Evolutionary conservation across 1,139 yeast genomes (phyloP).

Genomic region (Pichia sp.): DNA sequence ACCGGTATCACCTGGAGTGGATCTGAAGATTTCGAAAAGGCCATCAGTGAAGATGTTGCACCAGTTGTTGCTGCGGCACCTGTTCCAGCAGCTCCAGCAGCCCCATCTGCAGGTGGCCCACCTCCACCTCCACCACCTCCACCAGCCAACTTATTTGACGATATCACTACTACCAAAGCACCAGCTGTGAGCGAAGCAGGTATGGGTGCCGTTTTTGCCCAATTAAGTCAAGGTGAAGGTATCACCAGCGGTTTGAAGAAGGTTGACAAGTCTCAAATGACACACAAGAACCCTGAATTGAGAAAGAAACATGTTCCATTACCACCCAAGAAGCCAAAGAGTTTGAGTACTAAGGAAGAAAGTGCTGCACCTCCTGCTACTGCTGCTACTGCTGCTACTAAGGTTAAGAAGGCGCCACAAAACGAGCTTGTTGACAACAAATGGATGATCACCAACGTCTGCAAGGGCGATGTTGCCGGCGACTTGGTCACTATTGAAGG

Average conservation of each 20-base stretch:
- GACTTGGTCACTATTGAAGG: conserved; percentile 67
- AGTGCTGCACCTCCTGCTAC: not conserved
- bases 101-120: conserved; percentile 49
- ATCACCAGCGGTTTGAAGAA: conserved; percentile 87
- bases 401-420: conserved; percentile 56
- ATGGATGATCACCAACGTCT: conserved; percentile 85
- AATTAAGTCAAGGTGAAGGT: conserved; percentile 77
- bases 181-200: conserved; percentile 29
- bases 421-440: conserved; percentile 82
- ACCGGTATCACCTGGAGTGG: conserved; percentile 83
- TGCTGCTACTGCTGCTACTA: not conserved
- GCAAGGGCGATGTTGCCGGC: conserved; percentile 37
- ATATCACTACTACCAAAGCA: conserved; percentile 7
- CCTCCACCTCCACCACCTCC: conserved; percentile 69
- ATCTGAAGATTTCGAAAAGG: conserved; percentile 51
- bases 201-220: conserved; percentile 89
- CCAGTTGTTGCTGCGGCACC: conserved; percentile 49
- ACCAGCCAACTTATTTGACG: conserved; percentile 60
- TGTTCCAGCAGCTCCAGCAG: conserved; percentile 76
- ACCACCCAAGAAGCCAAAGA: conserved; percentile 62
- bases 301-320: conserved; percentile 48
- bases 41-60: conserved; percentile 44
- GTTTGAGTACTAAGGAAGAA: conserved; percentile 29
- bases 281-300: conserved; percentile 87
- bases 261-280: conserved; percentile 92